These are phyloP conservation scores for Aspergillus sp. DNA, from an alignment of 2,329 filamentous ascomycete genomes.

Conservation along the genomic window DNA sequence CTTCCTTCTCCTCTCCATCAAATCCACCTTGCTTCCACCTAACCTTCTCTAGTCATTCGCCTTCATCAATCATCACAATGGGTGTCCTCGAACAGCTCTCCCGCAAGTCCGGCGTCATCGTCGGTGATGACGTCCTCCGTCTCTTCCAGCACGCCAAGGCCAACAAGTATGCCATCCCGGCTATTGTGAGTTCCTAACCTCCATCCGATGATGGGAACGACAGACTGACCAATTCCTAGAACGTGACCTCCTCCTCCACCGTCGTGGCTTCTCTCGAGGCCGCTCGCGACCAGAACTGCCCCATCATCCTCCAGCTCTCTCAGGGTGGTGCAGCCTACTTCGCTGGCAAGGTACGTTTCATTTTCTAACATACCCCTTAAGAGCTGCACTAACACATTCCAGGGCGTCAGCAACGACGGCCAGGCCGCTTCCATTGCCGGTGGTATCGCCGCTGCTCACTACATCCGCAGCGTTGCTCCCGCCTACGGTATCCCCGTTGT, in stretches of 20 bases:
- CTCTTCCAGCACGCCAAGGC: constrained; percentile 90
- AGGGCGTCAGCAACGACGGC: constrained; percentile 75
- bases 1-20: constrained; percentile 2
- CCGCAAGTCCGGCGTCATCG: constrained; percentile 65
- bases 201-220: not conserved
- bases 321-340: constrained; percentile 94
- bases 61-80: constrained; percentile 29
- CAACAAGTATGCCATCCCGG: constrained; percentile 84
- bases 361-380: not conserved
- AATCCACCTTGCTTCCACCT: not conserved
- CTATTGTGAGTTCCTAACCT: constrained; percentile 56
- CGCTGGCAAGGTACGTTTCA: constrained; percentile 67
- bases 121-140: constrained; percentile 63
- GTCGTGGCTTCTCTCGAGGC: constrained; percentile 88
- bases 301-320: constrained; percentile 89
- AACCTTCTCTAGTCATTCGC: constrained; percentile 1
- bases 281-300: constrained; percentile 84
- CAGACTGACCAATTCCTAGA: constrained; percentile 43
- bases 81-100: constrained; percentile 54
- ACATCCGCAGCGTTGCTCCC: constrained; percentile 84
- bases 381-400: not conserved
- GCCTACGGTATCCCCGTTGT: constrained; percentile 86
- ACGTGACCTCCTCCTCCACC: constrained; percentile 90
- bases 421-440: constrained; percentile 88
- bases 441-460: constrained; percentile 85